Percentiles rank a stretch among this genome's conserved stretches.
Conservation (phyloP, 1,284 basidiomycete species). For the Ceratobasidium sp. region DNA sequence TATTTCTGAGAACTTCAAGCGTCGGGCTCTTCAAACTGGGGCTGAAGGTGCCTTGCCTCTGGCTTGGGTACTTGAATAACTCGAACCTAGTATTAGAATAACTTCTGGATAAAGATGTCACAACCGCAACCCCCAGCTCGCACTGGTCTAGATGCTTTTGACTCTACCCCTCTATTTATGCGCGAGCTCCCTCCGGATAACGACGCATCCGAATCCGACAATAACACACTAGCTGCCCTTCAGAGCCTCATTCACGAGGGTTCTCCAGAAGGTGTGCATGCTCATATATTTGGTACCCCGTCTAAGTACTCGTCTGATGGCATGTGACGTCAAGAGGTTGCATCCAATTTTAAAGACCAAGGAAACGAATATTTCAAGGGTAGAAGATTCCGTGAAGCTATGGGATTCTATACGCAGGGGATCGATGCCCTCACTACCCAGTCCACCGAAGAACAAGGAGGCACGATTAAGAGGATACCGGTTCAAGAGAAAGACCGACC, state of each 20-base stretch:
- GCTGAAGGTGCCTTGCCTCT: not conserved
- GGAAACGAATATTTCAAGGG: constrained; percentile 95
- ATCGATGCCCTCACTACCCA: constrained; percentile 69
- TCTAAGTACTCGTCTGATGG: constrained; percentile 48
- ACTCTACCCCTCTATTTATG: constrained; percentile 92
- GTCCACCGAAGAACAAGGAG: constrained; percentile 5
- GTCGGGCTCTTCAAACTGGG: not conserved
- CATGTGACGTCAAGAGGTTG: constrained; percentile 74
- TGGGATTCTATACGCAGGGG: constrained; percentile 91
- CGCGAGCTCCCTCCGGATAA: constrained; percentile 73
- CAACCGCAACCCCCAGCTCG: constrained; percentile 4
- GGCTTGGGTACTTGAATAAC: not conserved
- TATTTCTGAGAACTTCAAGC: not conserved
- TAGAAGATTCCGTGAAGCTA: constrained; percentile 87
- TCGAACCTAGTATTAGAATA: too few relatives aligned
- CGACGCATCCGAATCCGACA: constrained; percentile 61
- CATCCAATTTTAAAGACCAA: constrained; percentile 93
- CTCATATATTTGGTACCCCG: not conserved
- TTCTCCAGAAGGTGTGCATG: constrained; percentile 87
- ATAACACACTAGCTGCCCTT: constrained; percentile 77
- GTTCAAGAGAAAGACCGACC: constrained; percentile 71
- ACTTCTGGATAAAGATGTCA: not conserved
- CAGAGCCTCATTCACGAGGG: constrained; percentile 91
- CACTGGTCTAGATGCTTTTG: constrained; percentile 53
- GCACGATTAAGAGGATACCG: not conserved